phyloP scores from a whole-genome alignment of 116 monocot genomes.

The Phalaenopsis hybrid region DNA sequence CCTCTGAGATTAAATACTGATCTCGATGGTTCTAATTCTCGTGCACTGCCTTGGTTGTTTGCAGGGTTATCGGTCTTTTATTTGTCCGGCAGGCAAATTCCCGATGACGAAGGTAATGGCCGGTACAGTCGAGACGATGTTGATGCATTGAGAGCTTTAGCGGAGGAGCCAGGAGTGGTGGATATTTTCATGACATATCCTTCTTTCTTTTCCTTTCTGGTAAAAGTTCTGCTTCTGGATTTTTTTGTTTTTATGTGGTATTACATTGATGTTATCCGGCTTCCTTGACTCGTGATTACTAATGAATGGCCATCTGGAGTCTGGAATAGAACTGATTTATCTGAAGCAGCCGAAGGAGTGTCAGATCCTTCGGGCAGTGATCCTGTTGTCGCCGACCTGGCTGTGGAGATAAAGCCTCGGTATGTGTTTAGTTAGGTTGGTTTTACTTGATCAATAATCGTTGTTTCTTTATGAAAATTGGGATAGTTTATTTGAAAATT shows the following conservation, averaged over 20 bases:
- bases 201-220: constrained; percentile 1
- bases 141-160: constrained; percentile 70
- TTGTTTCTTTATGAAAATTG: background rate
- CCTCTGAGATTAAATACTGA: background rate
- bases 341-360: constrained; percentile 32
- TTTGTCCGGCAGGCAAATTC: constrained; percentile 34
- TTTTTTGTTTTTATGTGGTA: background rate
- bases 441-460: background rate
- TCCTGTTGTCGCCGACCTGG: constrained; percentile 60
- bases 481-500: no score
- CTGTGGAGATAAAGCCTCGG: constrained; percentile 81
- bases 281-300: constrained; percentile 48
- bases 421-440: constrained; percentile 16
- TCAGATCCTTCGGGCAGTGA: constrained; percentile 53
- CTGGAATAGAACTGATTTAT: constrained; percentile 41
- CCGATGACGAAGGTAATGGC: constrained; percentile 26
- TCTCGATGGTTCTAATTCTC: background rate
- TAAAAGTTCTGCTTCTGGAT: background rate
- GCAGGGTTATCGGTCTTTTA: constrained; percentile 61
- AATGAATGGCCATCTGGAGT: constrained; percentile 95
- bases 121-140: constrained; percentile 74
- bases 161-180: constrained; percentile 58
- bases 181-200: constrained; percentile 97
- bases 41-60: background rate
- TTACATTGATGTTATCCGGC: constrained; percentile 3